phyloP scores from a whole-genome alignment of 176 grass and related monocot genomes.

The Poa annua region DNA sequence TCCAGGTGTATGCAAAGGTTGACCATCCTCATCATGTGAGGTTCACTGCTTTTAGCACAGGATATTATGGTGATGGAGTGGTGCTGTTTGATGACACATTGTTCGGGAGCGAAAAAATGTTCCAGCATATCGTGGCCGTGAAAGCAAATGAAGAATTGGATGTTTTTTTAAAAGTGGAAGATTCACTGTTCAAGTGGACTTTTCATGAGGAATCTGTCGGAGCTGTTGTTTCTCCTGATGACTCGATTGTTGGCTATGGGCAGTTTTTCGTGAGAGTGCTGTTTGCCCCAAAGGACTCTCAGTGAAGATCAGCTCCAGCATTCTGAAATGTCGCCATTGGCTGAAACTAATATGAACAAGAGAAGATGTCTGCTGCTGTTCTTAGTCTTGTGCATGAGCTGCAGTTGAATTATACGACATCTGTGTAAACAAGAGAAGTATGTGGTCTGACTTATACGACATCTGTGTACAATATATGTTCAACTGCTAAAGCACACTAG shows the following conservation, averaged over 20 bases:
- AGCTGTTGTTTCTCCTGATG: slow-evolving; percentile 1
- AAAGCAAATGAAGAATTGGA: background rate
- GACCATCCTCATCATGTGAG: slow-evolving; percentile 7
- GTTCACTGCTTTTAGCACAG: slow-evolving; percentile 16
- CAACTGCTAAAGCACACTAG: no score
- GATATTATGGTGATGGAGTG: background rate
- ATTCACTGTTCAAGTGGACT: background rate
- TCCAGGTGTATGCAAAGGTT: slow-evolving; percentile 34
- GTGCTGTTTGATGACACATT: slow-evolving; percentile 16
- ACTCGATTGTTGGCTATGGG: background rate
- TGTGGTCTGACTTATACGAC: no score
- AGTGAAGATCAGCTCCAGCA: background rate
- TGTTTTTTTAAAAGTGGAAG: background rate
- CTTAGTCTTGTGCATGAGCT: background rate
- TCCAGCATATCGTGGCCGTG: background rate
- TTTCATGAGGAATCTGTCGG: background rate
- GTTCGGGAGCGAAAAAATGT: background rate
- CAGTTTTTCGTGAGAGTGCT: slow-evolving; percentile 2
- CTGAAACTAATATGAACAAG: background rate
- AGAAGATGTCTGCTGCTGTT: background rate
- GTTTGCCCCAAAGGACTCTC: background rate
- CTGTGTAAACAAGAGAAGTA: background rate
- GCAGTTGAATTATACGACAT: background rate
- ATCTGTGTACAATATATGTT: no score
- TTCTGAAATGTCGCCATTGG: background rate